Base-by-base conservation (phyloP, 305 asterid species). In the Fraxinus latifolia region DNA sequence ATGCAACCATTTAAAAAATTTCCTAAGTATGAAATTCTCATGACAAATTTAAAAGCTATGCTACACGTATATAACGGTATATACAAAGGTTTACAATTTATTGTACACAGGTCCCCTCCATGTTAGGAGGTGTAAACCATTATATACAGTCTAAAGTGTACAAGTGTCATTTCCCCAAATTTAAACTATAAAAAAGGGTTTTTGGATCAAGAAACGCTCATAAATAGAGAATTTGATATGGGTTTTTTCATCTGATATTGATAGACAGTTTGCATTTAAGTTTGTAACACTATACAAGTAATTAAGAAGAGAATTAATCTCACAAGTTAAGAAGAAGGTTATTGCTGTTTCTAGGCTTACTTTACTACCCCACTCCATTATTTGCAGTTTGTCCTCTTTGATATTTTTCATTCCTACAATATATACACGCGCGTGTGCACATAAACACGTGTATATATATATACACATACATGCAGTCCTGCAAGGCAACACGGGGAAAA, bases 341-440 rank as follows among this genome's bases (percentile, higher is more conserved):
- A 5, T 44, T 44, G 55, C 17, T 12, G 58, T 70, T 85, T 85
- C 83, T 79, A 76, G 86, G 60, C 80, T 80, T 77, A 39, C 85
- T 87, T 85, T 83, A 86, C 85, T 47, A 27, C 74, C 19, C 68
- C 76, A 21, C 11, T 79, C 36, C 84, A 74, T 81, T 34, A 82
- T 55, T 55, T 14, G 74, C 36, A 67, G 34, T 36, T 4, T 11
- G 36, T 67, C 19, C n/a, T 31, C 5, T 58, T 19, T 58, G 68
- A 58, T 58, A 19, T 17, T 58, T 58, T 58, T 58, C 25, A 27
- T 12, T 33, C 78, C 33, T n/a, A 74, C 60, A 17, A 34, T 74
- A 39, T 39, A 9, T 39, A 12, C 4, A 19, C 77, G 55, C 1
- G 58, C 6, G 39, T 5, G 58, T 12, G 19, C 58, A 14, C 17